A percentile compares a stretch with the other conserved stretches of the same genome.
These are phyloP conservation scores for Agaricus subrufescens DNA, from an alignment of 768 basidiomycete species.

Conservation along the genomic window DNA sequence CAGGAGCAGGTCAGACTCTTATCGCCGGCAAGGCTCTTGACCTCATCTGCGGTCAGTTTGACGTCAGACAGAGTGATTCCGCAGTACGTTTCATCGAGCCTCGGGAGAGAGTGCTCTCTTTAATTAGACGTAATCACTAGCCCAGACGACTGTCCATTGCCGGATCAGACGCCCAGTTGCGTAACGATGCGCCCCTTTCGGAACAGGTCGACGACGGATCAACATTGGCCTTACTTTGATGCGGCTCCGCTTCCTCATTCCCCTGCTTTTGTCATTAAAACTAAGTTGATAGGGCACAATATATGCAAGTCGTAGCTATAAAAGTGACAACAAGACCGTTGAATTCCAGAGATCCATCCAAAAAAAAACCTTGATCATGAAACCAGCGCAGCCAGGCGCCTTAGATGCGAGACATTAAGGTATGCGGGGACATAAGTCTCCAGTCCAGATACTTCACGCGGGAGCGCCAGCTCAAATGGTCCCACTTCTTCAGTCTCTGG, in stretches of 20 bases:
- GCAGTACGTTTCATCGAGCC: constrained; percentile 2
- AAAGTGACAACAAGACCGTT: background rate
- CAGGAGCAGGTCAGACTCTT: constrained; percentile 36
- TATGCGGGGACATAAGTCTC: constrained; percentile 96
- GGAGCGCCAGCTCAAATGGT: constrained; percentile 88
- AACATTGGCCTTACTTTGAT: constrained; percentile 19
- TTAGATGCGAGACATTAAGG: constrained; percentile 83
- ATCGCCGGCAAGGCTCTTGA: constrained; percentile 63
- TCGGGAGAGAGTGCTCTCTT: background rate
- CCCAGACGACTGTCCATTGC: constrained; percentile 33
- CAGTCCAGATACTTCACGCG: constrained; percentile 90
- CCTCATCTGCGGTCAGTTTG: constrained; percentile 36
- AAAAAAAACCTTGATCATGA: constrained; percentile 38
- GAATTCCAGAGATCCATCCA: constrained; percentile 28
- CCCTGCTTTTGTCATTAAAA: too few relatives aligned
- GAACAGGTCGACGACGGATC: constrained; percentile 54
- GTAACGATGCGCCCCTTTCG: constrained; percentile 44
- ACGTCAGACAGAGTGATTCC: constrained; percentile 14
- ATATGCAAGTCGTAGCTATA: constrained; percentile 24
- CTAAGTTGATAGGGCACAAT: constrained; percentile 16
- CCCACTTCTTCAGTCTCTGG: constrained; percentile 98
- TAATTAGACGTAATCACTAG: constrained; percentile 21
- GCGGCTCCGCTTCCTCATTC: background rate
- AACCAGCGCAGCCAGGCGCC: constrained; percentile 83
- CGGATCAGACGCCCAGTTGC: constrained; percentile 26